phyloP scores from a whole-genome alignment of 73 alveolate species.

The Tetrahymena borealis region DNA sequence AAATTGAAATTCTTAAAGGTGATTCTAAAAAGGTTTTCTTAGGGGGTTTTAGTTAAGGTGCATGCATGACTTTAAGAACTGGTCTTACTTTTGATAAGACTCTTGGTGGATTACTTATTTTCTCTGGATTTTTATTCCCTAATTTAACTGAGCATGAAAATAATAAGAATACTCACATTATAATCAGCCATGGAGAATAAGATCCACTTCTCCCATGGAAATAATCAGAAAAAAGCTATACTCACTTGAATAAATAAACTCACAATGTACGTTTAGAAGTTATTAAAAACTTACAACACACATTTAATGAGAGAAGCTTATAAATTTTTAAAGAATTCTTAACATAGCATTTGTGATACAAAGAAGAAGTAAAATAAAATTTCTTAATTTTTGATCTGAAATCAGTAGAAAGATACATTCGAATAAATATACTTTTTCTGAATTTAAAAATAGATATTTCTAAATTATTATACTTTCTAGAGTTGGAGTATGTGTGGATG shows the following conservation, averaged over 20 bases:
- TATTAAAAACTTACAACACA: not conserved
- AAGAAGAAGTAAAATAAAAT: not conserved
- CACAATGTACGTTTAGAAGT: not conserved
- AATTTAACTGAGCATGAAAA: not conserved
- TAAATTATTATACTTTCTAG: no score
- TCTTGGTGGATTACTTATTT: not conserved
- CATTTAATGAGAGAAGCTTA: not conserved
- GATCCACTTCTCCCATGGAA: not conserved
- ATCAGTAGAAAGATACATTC: no score
- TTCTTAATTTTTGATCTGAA: no score
- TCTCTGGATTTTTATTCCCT: constrained; percentile 3
- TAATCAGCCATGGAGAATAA: not conserved
- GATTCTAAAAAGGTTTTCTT: constrained; percentile 8
- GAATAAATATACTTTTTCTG: no score
- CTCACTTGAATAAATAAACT: not conserved
- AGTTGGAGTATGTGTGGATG: no score
- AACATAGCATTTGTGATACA: not conserved
- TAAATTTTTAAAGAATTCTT: not conserved
- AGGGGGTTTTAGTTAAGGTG: constrained; percentile 35
- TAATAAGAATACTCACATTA: not conserved
- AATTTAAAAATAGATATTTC: no score
- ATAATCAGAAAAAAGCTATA: not conserved
- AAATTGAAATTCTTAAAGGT: not conserved
- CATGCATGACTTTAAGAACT: constrained; percentile 16
- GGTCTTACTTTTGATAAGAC: constrained; percentile 9